Evolutionary conservation across 352 stramenopile species (phyloP).

Genomic region (Phytophthora boehmeriae): DNA sequence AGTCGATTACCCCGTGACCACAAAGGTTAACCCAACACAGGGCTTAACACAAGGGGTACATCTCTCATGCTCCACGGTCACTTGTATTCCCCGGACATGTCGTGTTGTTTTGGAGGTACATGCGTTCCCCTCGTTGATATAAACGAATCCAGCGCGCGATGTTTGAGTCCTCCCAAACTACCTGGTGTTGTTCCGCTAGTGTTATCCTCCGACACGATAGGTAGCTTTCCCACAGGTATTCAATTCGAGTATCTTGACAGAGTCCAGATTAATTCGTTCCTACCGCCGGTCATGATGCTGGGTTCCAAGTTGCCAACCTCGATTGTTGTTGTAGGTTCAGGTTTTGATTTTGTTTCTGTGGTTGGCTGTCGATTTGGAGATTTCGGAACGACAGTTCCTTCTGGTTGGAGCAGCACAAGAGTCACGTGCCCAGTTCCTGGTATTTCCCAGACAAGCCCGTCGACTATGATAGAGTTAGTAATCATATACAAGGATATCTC

Average conservation of each 20-base stretch:
- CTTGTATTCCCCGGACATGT: slow-evolving; percentile 31
- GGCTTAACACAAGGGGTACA: slow-evolving; percentile 30
- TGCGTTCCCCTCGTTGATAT: slow-evolving; percentile 31
- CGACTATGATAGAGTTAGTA: slow-evolving; percentile 27
- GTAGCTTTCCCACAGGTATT: slow-evolving; percentile 16
- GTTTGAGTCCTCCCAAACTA: slow-evolving; percentile 19
- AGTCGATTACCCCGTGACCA: slow-evolving; percentile 30
- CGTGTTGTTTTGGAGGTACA: slow-evolving; percentile 52
- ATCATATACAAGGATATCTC: slow-evolving; percentile 14
- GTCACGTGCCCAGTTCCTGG: slow-evolving; percentile 36
- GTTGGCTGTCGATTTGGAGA: slow-evolving; percentile 33
- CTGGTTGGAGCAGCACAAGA: slow-evolving; percentile 13
- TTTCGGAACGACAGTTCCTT: slow-evolving; percentile 11
- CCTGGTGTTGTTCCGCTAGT: slow-evolving; percentile 18
- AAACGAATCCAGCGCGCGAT: slow-evolving; percentile 29
- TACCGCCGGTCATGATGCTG: slow-evolving; percentile 38
- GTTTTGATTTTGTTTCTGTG: slow-evolving; percentile 17
- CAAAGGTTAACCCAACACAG: slow-evolving; percentile 17
- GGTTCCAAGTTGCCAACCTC: slow-evolving; percentile 15
- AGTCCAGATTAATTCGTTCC: slow-evolving; percentile 18
- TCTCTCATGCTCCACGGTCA: slow-evolving; percentile 31
- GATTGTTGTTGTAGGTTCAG: slow-evolving; percentile 32
- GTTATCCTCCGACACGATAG: slow-evolving; percentile 15
- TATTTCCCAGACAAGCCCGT: slow-evolving; percentile 21
- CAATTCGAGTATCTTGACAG: slow-evolving; percentile 29